These are phyloP conservation scores for Gamsiella multidivaricata DNA, from an alignment of 192 early-diverging fungal species.

Conservation along the genomic window DNA sequence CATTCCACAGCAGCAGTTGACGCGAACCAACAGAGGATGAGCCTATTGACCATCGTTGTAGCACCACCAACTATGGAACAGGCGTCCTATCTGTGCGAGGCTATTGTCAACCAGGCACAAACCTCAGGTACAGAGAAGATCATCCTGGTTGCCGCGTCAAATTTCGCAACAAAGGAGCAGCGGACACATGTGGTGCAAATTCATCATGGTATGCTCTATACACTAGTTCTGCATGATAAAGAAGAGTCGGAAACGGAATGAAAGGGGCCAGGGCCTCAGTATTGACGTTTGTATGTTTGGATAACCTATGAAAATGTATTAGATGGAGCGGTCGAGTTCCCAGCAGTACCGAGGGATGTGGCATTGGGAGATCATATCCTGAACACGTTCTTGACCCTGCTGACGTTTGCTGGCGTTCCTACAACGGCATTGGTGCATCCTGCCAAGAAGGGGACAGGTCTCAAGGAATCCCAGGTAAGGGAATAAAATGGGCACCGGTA, in stretches of 20 bases:
- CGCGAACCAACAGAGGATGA: conserved; percentile 8
- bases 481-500: too few species aligned
- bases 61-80: conserved; percentile 40
- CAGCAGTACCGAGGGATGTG: conserved; percentile 15
- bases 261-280: too few species aligned
- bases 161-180: conserved; percentile 12
- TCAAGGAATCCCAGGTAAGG: conserved; percentile 26
- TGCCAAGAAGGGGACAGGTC: conserved; percentile 32
- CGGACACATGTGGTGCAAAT: conserved; percentile 12
- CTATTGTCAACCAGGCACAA: conserved; percentile 36
- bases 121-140: conserved; percentile 21
- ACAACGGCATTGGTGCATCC: conserved; percentile 32
- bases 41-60: conserved; percentile 17
- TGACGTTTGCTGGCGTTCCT: conserved; percentile 28
- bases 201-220: conserved; percentile 35
- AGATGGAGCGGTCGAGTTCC: not conserved
- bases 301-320: not conserved
- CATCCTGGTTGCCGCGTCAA: conserved; percentile 32
- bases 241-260: too few species aligned
- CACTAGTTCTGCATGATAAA: too few species aligned
- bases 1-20: conserved; percentile 2
- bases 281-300: too few species aligned
- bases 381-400: conserved; percentile 23
- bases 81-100: conserved; percentile 27
- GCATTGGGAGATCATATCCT: conserved; percentile 40